Evolutionary conservation across 345 rosid genomes (phyloP), one percentile per base, ranked within the genome.

Genomic region (Ceriops decandra): DNA sequence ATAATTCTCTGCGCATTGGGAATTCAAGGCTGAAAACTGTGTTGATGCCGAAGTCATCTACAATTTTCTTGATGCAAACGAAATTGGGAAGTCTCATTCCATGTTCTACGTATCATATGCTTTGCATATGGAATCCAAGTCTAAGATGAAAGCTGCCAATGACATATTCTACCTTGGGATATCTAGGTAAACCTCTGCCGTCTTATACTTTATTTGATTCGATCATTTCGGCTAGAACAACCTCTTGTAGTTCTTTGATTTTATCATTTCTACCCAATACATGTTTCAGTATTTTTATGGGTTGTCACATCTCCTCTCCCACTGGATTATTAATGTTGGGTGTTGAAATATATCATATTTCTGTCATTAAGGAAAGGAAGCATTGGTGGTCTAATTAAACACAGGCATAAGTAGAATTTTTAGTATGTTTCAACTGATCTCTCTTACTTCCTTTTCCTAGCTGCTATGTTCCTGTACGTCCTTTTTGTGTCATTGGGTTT

Each of bases 61-160:
- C 77, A 74, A 63, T 80, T 93, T 93, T 70, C 87, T 93, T 57
- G 95, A 93, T 57, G 89, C 87, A 2, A 93, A 93, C 79, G 90
- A 66, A 33, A 93, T 93, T 70, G 98, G 95, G 49, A 82, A 83
- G 79, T 75, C 85, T 21, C 97, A 90, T 77, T 70, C 88, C 60
- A 62, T 67, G 5, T 91, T 64, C 73, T 95, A 91, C 74, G 66
- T 86, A 56, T 78, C 87, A 46, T 81, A 91, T 80, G 97, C 87
- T 30, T 78, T 77, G 82, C 89, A 85, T 49, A 76, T 91, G 93
- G 99, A 95, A 72, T 85, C 85, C 69, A 86, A 85, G 80, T 65
- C 80, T 16, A 95, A 91, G 81, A 81, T 82, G 66, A 95, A 84
- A 85, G 80, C 80, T 22, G 90, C 97, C 0, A 88, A 95, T 74